phyloP scores from a whole-genome alignment of 176 grass and related monocot species.

The Avena sativa region DNA sequence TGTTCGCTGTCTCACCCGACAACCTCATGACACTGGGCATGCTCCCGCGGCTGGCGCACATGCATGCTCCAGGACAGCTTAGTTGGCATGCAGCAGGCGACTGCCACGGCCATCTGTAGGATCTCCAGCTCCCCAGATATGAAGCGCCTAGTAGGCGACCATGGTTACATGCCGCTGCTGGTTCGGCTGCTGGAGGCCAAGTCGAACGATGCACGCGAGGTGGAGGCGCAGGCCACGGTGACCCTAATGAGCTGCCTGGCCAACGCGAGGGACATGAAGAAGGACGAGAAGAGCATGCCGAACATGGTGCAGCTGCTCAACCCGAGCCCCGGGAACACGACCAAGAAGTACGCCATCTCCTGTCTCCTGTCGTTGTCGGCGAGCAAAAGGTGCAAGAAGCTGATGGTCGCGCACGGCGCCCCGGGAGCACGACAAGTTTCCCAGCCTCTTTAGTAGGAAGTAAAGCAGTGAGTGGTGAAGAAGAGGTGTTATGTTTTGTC shows the following conservation, averaged over 20 bases:
- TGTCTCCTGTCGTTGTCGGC: conserved; percentile 70
- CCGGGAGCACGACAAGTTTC: conserved; percentile 76
- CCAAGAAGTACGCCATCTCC: conserved; percentile 95
- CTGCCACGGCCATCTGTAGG: conserved; percentile 67
- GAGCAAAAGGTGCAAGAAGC: conserved; percentile 84
- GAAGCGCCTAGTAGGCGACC: conserved; percentile 81
- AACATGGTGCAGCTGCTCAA: conserved; percentile 96
- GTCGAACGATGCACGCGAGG: conserved; percentile 69
- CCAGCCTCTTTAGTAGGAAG: conserved; percentile 78
- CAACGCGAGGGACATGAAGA: conserved; percentile 78
- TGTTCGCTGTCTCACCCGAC: conserved; percentile 60
- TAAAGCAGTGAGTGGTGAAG: conserved; percentile 28
- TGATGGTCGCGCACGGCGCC: conserved; percentile 91
- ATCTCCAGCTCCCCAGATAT: conserved; percentile 72
- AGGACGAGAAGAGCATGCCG: conserved; percentile 94
- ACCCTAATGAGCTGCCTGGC: conserved; percentile 69
- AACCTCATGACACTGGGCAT: conserved; percentile 76
- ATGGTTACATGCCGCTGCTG: conserved; percentile 73
- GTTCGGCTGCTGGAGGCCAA: conserved; percentile 88
- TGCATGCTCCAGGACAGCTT: conserved; percentile 73
- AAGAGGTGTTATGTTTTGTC: conserved; percentile 36
- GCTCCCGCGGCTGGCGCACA: conserved; percentile 72
- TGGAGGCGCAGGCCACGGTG: conserved; percentile 80
- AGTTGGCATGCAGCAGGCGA: conserved; percentile 74
- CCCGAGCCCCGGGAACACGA: conserved; percentile 83